These are phyloP conservation scores for Mollisia scopiformis DNA, from an alignment of 2,329 filamentous ascomycete species.

Conservation along the genomic window DNA sequence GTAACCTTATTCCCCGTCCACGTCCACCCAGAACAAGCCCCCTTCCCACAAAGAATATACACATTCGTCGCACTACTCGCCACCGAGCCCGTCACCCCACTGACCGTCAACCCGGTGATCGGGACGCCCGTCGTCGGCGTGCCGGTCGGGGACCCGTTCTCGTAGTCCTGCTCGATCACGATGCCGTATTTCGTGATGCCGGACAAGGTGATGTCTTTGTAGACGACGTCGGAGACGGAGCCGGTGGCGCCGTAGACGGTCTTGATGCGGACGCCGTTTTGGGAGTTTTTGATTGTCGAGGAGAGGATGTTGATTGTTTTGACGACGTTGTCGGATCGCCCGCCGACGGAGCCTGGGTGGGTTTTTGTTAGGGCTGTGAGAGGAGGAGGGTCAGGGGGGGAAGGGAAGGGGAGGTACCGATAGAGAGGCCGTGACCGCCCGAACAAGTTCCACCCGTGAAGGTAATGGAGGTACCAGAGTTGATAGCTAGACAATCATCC, in stretches of 20 bases:
- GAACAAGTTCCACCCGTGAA: conserved; percentile 34
- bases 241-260: conserved; percentile 40
- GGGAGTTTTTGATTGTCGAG: conserved; percentile 51
- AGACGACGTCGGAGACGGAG: conserved; percentile 53
- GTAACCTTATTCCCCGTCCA: conserved; percentile 53
- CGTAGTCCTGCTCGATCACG: conserved; percentile 60
- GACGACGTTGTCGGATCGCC: conserved; percentile 57
- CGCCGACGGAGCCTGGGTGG: conserved; percentile 60
- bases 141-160: conserved; percentile 21
- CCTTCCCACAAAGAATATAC: conserved; percentile 56
- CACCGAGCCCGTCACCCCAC: conserved; percentile 47
- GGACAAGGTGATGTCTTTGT: conserved; percentile 53
- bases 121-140: conserved; percentile 46
- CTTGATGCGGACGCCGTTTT: conserved; percentile 51
- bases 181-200: conserved; percentile 49
- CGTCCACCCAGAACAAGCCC: conserved; percentile 54
- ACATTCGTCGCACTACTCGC: conserved; percentile 41
- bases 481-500: conserved; percentile 62
- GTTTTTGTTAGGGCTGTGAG: conserved; percentile 43
- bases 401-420: too few species aligned
- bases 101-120: conserved; percentile 52
- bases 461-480: conserved; percentile 49
- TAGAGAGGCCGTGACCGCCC: conserved; percentile 41
- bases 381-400: not conserved
- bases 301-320: conserved; percentile 53